Base-by-base conservation (phyloP, 805 yeast genomes). In the Metahyphopichia silvanorum region DNA sequence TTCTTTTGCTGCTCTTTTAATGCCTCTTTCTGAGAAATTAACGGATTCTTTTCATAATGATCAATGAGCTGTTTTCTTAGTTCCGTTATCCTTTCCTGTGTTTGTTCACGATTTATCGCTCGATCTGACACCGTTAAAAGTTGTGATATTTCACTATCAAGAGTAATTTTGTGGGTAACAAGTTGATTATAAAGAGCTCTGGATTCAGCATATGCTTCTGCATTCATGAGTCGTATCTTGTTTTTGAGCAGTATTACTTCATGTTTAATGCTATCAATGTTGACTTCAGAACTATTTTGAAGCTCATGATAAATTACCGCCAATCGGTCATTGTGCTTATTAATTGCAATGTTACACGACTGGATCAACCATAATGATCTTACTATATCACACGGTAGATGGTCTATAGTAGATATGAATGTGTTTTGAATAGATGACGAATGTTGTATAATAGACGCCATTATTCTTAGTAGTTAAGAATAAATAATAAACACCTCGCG, bases 321-420 rank as follows among this genome's bases (percentile, higher is more conserved):
- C n/a, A n/a, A n/a, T n/a, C n/a, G n/a, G n/a, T n/a, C n/a, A n/a
- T 46, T 46, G 25, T 39, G 42, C 22, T 53, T 50, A 16, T 47
- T 52, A 3, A 55, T 46, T 7, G 46, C 31, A 14, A 62, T 42
- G 33, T 66, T 66, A 31, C 65, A 53, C 10, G 58, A 43, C 33
- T 66, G 73, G 3, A 66, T 53, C 12, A 65, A 43, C 73, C 73
- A 66, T 7, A 66, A 43, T 6, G 69, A 60, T 29, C 73, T 59
- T 25, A 66, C 53, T 3, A 66, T 47, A 35, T 66, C 73, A 34
- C 70, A 57, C 16, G 73, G 71, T 22, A 66, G 47, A 38, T 66
- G 73, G 37, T 66, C 73, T 7, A 66, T 50, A 4, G 70, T 64
- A 15, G 69, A 55, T 20, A 66, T 57, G 41, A 61, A 66, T 16